phyloP scores from a whole-genome alignment of 352 stramenopile species.

The Paralagenidium karlingii region DNA sequence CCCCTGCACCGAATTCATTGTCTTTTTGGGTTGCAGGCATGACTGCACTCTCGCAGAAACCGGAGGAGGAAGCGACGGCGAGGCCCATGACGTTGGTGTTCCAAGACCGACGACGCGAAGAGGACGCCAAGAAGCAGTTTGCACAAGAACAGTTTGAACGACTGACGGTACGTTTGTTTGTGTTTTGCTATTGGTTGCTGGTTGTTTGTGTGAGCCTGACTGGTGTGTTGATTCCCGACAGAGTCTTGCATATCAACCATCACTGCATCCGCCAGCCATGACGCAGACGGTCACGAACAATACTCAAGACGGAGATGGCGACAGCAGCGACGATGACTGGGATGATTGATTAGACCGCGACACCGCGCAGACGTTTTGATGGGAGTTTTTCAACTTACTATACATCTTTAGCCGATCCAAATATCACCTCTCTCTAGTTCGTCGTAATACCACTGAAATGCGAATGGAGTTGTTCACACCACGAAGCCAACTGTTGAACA shows the following conservation, averaged over 20 bases:
- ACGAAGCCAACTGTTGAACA: no score
- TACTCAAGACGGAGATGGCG: slow-evolving; percentile 9
- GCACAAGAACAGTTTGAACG: slow-evolving; percentile 57
- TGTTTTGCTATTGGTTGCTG: not conserved
- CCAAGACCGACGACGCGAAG: slow-evolving; percentile 33
- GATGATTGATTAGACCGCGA: slow-evolving; percentile 38
- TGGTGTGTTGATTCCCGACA: slow-evolving; percentile 8
- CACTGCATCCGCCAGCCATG: slow-evolving; percentile 39
- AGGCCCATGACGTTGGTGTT: slow-evolving; percentile 61
- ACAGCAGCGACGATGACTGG: slow-evolving; percentile 74
- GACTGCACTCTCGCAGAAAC: slow-evolving; percentile 46
- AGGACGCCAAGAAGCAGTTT: slow-evolving; percentile 45
- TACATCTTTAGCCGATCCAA: no score
- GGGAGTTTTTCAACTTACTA: no score
- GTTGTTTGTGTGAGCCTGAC: not conserved
- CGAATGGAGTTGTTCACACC: no score
- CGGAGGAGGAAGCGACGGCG: slow-evolving; percentile 12
- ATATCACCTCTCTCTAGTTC: no score
- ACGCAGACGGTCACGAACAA: slow-evolving; percentile 3
- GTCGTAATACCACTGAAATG: no score
- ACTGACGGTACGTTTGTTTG: slow-evolving; percentile 31
- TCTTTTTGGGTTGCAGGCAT: slow-evolving; percentile 21
- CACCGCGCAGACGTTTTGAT: no score
- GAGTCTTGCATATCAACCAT: slow-evolving; percentile 50
- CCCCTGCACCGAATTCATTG: not conserved